Conservation (phyloP, 352 stramenopile genomes). For the Phytophthora ramorum region DNA sequence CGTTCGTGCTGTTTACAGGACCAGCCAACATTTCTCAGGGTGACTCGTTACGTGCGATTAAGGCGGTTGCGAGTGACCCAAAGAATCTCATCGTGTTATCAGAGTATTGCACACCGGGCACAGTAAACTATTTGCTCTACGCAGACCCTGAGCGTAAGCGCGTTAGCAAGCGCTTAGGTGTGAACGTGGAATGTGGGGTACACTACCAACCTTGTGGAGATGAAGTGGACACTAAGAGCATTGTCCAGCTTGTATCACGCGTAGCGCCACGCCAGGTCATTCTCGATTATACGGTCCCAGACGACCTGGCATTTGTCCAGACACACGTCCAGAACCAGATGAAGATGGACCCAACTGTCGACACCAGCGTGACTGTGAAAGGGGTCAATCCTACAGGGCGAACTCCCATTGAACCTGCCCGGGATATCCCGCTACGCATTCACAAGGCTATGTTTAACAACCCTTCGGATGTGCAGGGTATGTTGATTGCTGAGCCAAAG, state of each 20-base stretch:
- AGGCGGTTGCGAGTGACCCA: conserved; percentile 63
- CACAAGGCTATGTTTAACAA: conserved; percentile 90
- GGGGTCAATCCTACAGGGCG: conserved; percentile 39
- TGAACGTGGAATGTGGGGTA: conserved; percentile 74
- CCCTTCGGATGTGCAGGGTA: conserved; percentile 71
- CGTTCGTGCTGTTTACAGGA: conserved; percentile 84
- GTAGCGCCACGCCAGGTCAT: conserved; percentile 69
- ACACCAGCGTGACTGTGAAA: conserved; percentile 29
- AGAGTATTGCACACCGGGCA: conserved; percentile 81
- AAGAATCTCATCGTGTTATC: conserved; percentile 89
- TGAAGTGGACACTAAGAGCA: conserved; percentile 87
- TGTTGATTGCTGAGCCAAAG: conserved; percentile 82
- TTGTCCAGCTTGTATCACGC: conserved; percentile 74
- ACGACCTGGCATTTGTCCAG: conserved; percentile 75
- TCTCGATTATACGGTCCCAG: conserved; percentile 63
- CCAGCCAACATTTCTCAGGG: conserved; percentile 79
- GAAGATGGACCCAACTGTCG: conserved; percentile 46
- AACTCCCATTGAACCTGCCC: conserved; percentile 47
- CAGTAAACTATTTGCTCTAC: conserved; percentile 85
- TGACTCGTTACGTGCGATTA: conserved; percentile 74
- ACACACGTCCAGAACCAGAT: conserved; percentile 61
- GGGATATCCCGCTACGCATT: conserved; percentile 77
- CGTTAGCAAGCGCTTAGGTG: conserved; percentile 74
- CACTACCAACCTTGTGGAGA: conserved; percentile 88
- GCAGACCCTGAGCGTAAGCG: conserved; percentile 76